These are phyloP conservation scores for Rhizopogon vesiculosus DNA, from an alignment of 768 basidiomycete genomes.

Conservation along the genomic window DNA sequence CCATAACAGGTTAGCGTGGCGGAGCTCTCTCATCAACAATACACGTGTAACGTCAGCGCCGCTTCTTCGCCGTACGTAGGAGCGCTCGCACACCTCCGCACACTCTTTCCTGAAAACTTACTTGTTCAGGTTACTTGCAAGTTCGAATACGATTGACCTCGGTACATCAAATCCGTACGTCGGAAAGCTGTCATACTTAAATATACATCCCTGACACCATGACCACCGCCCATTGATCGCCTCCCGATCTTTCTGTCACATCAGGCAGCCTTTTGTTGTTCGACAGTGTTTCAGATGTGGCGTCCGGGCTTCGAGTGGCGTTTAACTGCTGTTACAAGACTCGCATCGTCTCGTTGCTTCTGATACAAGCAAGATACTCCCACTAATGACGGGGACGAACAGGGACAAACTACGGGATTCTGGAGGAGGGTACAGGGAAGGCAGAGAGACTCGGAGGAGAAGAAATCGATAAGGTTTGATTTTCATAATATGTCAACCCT, in stretches of 20 bases:
- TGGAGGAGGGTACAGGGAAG: background rate
- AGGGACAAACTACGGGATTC: background rate
- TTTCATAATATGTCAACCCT: background rate
- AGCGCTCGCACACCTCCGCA: too few relatives aligned
- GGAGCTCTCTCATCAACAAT: background rate
- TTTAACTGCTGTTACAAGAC: too few relatives aligned
- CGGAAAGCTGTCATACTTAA: background rate
- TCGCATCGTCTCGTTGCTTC: too few relatives aligned
- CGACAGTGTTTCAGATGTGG: background rate
- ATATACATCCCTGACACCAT: background rate
- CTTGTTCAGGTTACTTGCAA: background rate
- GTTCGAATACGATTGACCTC: background rate
- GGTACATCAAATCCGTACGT: background rate
- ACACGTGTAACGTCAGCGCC: conserved; percentile 2
- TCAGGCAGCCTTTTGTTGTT: background rate
- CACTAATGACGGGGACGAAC: background rate
- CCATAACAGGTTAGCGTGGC: background rate
- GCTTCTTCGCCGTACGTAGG: background rate
- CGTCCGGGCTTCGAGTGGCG: too few relatives aligned
- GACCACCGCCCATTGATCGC: background rate
- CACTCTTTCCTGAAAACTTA: background rate
- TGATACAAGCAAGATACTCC: background rate
- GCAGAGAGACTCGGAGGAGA: background rate
- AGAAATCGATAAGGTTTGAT: background rate
- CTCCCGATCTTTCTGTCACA: too few relatives aligned